These are phyloP conservation scores for Betula pendula DNA, from an alignment of 306 rosid genomes.

Conservation along the genomic window DNA sequence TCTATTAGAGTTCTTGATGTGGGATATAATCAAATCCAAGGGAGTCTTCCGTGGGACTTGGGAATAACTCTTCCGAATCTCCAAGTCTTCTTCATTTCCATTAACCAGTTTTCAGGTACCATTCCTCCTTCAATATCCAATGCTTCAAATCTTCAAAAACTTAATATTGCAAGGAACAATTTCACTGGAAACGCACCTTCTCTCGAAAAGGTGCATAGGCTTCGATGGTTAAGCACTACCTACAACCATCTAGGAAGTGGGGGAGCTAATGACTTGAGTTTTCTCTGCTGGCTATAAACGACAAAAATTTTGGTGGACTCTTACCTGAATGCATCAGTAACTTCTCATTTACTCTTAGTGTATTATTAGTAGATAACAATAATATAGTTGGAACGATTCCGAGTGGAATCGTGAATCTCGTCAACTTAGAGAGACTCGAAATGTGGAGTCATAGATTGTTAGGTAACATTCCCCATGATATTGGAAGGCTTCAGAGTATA, in stretches of 20 bases:
- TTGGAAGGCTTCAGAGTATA: neutral
- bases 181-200: neutral
- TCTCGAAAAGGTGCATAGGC: neutral
- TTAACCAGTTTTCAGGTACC: neutral
- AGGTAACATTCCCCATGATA: neutral
- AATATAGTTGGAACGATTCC: neutral
- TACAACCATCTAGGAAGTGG: no score
- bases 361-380: rapidly evolving
- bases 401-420: neutral
- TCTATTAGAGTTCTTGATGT: neutral
- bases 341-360: neutral
- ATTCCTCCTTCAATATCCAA: neutral
- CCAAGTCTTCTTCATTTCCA: neutral
- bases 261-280: neutral
- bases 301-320: neutral
- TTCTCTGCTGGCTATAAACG: neutral
- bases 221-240: no score
- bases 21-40: neutral
- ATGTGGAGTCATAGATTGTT: neutral
- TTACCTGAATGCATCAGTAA: neutral
- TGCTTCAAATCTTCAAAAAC: neutral
- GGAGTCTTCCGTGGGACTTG: neutral
- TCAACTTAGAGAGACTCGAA: neutral
- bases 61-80: neutral
- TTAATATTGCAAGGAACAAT: no score